Evolutionary conservation across 2,329 filamentous ascomycete species (phyloP), one percentile per base, ranked within the genome.

Genomic region (Thyridium curvatum): DNA sequence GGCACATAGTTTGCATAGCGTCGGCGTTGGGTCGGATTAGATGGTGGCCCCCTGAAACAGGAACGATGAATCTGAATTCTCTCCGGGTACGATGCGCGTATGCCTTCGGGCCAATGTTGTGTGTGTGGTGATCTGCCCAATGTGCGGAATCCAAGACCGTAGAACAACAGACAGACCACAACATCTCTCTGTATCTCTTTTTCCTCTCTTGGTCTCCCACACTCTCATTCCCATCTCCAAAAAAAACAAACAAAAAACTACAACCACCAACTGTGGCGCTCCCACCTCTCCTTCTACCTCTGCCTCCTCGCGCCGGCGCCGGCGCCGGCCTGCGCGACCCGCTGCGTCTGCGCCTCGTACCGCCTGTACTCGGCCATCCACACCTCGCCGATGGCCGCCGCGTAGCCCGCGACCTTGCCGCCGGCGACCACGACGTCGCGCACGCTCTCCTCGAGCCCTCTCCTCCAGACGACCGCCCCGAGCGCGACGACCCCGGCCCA

Each of bases 391-490:
- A 76, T 58, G 36, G 72, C 64, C 12, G 62, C 55, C 32, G 62
- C 59, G 50, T 74, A 75, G 7, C 65, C 68, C 17, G 58, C 52
- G n/a, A 72, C 32, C 51, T 64, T 67, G 41, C 61, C 52, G 9
- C 54, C 64, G 26, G 74, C 43, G 1, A 65, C 62, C 14, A 64
- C 60, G 12, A 65, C 51, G 60, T 93, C 86, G 43, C 71, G 67
- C 12, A 75, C 62, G 46, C 81, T 82, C 41, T 77, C 77, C 46
- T 79, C 76, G 13, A 82, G 56, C 0, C 88, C 82, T 3, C 86
- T 67, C 53, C 81, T 79, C 59, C 73, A 84, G 4, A 83, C 67
- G 43, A 72, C 69, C 14, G 79, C 65, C 0, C 69, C 68, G 1
- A 79, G 32, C 1, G 70, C 67, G 4, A 71, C 62, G 3, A 90